Conservation (phyloP, 192 early-diverging fungal species). For the Entophlyctis luteolus region DNA sequence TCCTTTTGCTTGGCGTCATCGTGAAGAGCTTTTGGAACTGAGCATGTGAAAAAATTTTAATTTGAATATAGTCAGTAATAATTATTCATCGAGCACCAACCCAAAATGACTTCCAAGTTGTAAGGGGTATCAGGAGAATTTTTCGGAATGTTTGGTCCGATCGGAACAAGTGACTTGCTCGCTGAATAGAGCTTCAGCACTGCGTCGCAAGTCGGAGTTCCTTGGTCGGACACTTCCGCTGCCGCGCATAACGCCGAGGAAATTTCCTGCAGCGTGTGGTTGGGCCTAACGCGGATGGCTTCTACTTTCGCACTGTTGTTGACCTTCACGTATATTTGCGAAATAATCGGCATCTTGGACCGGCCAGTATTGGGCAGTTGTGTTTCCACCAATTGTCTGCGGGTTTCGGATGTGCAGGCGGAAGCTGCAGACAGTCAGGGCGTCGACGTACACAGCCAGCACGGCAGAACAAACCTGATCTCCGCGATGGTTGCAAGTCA, state of each 20-base stretch:
- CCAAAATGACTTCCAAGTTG: conserved; percentile 1
- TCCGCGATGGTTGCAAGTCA: too few relatives aligned
- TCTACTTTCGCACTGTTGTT: conserved; percentile 16
- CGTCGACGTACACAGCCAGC: too few relatives aligned
- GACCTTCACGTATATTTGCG: conserved; percentile 26
- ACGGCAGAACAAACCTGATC: too few relatives aligned
- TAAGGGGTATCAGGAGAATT: conserved; percentile 16
- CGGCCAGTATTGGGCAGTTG: too few relatives aligned
- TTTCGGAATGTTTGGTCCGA: conserved; percentile 31
- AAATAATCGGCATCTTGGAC: conserved; percentile 22
- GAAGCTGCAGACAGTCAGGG: too few relatives aligned
- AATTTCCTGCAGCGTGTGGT: conserved; percentile 19
- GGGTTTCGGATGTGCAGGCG: too few relatives aligned
- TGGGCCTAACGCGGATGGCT: conserved; percentile 18
- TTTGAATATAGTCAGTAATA: neutral
- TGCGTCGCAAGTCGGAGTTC: neutral
- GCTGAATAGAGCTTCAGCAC: conserved; percentile 22
- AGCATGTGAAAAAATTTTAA: neutral
- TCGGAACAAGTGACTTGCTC: conserved; percentile 22
- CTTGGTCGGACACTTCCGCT: conserved; percentile 23
- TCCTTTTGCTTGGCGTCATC: conserved; percentile 12
- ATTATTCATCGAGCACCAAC: neutral
- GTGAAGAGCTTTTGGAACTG: conserved; percentile 14
- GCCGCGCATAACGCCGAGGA: conserved; percentile 16
- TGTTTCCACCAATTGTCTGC: too few relatives aligned